Conservation (phyloP, 352 stramenopile genomes). For the Blastocystis sp. region DNA sequence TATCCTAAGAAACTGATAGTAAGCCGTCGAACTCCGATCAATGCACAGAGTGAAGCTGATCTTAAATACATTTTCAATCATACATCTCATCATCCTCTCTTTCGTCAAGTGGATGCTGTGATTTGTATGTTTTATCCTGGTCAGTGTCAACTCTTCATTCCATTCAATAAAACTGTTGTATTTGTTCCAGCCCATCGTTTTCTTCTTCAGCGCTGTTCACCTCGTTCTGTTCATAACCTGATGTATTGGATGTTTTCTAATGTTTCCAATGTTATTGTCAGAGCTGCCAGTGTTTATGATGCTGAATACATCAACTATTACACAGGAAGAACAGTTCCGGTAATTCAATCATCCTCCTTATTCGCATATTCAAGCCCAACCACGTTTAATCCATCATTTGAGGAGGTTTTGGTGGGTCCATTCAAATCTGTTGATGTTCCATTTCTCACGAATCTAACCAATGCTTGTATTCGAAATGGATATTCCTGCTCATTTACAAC, state of each 20-base stretch:
- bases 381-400: background rate
- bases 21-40: background rate
- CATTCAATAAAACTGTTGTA: conserved; percentile 30
- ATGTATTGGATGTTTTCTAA: background rate
- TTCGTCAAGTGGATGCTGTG: background rate
- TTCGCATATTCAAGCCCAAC: background rate
- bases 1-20: background rate
- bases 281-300: background rate
- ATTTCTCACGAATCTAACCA: background rate
- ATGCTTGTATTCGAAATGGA: background rate
- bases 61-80: background rate
- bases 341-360: background rate
- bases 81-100: background rate
- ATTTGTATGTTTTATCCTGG: conserved; percentile 28
- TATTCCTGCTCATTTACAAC: background rate
- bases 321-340: background rate
- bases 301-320: conserved; percentile 53
- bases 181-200: conserved; percentile 43
- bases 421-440: background rate
- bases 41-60: background rate
- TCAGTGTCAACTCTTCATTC: conserved; percentile 14
- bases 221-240: background rate
- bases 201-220: background rate
- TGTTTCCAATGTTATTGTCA: background rate
- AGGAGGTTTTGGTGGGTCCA: background rate